These are phyloP conservation scores for Claviceps pusilla DNA, from an alignment of 2,329 filamentous ascomycete species.

Conservation along the genomic window DNA sequence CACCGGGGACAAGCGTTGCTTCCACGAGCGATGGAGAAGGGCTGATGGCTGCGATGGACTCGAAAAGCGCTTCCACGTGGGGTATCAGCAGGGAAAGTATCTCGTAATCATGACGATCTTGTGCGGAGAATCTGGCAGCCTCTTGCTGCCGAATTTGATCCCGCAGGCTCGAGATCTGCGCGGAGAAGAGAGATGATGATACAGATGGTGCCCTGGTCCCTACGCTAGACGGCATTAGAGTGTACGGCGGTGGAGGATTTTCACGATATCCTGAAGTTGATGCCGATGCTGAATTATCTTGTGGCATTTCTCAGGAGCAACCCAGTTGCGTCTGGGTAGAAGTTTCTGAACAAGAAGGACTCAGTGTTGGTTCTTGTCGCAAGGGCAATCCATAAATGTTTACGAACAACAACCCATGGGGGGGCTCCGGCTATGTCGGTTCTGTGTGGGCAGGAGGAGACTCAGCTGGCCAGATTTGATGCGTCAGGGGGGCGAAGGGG, in stretches of 20 bases:
- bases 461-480: not conserved
- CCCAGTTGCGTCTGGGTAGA: not conserved
- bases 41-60: conserved; percentile 20
- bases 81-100: conserved; percentile 26
- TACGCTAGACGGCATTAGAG: not conserved
- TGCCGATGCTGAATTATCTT: not conserved
- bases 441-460: not conserved
- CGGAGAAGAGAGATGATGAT: conserved; percentile 18
- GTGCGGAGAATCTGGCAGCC: conserved; percentile 17
- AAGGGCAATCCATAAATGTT: too few species aligned
- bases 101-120: conserved; percentile 23
- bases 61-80: conserved; percentile 26
- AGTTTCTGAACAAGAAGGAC: not conserved
- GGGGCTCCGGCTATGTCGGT: too few species aligned
- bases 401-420: too few species aligned
- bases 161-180: conserved; percentile 23
- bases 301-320: not conserved
- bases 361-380: not conserved
- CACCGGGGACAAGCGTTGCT: conserved; percentile 29
- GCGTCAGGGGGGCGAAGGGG: too few species aligned
- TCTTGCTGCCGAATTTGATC: conserved; percentile 22
- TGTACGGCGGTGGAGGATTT: conserved; percentile 1
- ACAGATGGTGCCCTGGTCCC: not conserved
- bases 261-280: not conserved
- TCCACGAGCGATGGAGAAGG: conserved; percentile 22